Evolutionary conservation across 1,284 basidiomycete genomes (phyloP).

Genomic region (Coniferiporia sulphurascens): DNA sequence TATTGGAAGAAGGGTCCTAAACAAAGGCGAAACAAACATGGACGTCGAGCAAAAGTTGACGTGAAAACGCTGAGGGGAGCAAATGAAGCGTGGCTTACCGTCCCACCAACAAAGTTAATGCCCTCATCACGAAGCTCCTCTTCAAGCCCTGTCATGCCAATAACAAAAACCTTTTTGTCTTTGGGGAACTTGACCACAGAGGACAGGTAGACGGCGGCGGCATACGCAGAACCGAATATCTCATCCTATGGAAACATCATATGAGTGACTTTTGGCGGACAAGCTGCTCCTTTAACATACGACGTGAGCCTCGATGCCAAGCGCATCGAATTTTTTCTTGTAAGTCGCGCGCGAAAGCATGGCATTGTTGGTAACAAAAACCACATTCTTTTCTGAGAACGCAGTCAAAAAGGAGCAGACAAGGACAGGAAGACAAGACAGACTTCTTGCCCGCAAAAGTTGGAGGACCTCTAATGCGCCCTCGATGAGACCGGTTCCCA

Average conservation of each 20-base stretch:
- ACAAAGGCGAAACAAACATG: neutral
- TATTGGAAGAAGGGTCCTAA: constrained; percentile 81
- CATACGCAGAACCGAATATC: constrained; percentile 94
- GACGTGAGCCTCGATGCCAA: constrained; percentile 82
- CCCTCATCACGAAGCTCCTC: constrained; percentile 88
- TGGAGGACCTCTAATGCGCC: constrained; percentile 72
- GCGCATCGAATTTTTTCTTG: constrained; percentile 86
- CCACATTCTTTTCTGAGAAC: constrained; percentile 71
- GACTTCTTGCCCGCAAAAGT: constrained; percentile 61
- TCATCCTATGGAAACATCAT: constrained; percentile 59
- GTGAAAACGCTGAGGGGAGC: too few relatives aligned
- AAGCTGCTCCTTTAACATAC: constrained; percentile 42
- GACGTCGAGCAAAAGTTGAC: too few relatives aligned
- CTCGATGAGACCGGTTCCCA: constrained; percentile 77
- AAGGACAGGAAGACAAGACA: constrained; percentile 25
- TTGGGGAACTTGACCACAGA: constrained; percentile 85
- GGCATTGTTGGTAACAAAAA: constrained; percentile 99
- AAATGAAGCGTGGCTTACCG: constrained; percentile 44
- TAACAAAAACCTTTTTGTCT: constrained; percentile 93
- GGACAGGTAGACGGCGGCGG: constrained; percentile 89
- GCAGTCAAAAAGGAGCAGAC: neutral
- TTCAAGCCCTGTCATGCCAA: constrained; percentile 90
- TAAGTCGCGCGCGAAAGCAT: constrained; percentile 86
- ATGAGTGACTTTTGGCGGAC: neutral
- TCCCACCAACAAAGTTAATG: constrained; percentile 79